These are phyloP conservation scores for Termitomyces sp. DNA, from an alignment of 768 basidiomycete species.

Conservation along the genomic window DNA sequence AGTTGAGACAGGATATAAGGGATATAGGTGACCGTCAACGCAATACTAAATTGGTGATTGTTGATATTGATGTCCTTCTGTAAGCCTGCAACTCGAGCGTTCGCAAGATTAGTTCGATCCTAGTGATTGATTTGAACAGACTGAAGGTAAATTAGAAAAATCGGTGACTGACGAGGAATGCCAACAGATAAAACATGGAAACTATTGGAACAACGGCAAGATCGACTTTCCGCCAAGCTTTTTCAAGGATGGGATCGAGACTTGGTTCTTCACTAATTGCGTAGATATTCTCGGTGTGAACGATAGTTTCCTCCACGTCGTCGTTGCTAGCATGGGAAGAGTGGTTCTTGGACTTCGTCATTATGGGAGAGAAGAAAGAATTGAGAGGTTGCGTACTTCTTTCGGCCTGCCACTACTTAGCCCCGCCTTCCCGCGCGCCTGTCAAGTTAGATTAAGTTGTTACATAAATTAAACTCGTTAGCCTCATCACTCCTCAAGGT, in stretches of 20 bases:
- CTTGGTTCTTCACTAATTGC: neutral
- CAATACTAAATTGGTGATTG: neutral
- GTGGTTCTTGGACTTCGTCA: conserved; percentile 21
- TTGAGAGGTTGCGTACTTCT: neutral
- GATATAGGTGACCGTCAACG: neutral
- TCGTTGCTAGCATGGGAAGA: neutral
- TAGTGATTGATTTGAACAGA: neutral
- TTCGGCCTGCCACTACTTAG: neutral
- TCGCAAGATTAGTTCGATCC: neutral
- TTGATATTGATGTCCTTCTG: neutral
- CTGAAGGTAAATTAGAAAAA: neutral
- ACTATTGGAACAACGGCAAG: neutral
- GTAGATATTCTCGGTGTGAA: neutral
- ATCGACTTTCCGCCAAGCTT: neutral
- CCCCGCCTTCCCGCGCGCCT: neutral
- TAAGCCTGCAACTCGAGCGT: neutral
- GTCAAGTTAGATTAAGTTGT: neutral
- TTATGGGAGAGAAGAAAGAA: conserved; percentile 59
- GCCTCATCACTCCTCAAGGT: no score
- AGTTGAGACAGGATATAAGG: neutral
- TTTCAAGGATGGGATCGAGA: neutral
- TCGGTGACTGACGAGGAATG: neutral
- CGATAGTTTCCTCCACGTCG: neutral
- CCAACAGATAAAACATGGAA: neutral
- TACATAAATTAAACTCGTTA: no score